phyloP scores from a whole-genome alignment of 495 filamentous ascomycete genomes.

The Podospora australis region DNA sequence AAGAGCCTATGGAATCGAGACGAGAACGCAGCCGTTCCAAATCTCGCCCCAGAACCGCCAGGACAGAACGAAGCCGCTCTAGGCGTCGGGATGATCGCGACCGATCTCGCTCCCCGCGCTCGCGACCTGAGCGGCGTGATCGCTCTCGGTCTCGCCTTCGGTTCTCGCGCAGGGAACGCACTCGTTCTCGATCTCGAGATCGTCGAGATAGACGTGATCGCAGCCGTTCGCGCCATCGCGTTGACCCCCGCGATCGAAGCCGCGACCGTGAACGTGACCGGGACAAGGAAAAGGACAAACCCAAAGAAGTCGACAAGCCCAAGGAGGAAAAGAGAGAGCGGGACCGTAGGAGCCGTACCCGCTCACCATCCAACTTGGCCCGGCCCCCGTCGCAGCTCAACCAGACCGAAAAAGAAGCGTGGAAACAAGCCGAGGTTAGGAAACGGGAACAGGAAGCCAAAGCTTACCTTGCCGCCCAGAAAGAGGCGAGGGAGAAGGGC shows the following conservation, averaged over 20 bases:
- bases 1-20: slow-evolving; percentile 24
- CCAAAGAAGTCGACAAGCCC: slow-evolving; percentile 11
- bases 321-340: slow-evolving; percentile 14
- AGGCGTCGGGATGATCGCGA: slow-evolving; percentile 21
- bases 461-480: slow-evolving; percentile 47
- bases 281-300: slow-evolving; percentile 7
- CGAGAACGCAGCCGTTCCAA: slow-evolving; percentile 28
- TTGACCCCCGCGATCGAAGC: slow-evolving; percentile 13
- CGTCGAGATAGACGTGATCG: slow-evolving; percentile 23
- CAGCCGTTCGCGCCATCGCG: slow-evolving; percentile 29
- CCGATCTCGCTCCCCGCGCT: slow-evolving; percentile 24
- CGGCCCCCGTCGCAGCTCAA: slow-evolving; percentile 26
- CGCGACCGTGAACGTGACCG: slow-evolving; percentile 17
- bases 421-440: slow-evolving; percentile 49
- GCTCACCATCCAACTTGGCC: slow-evolving; percentile 23
- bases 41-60: slow-evolving; percentile 26
- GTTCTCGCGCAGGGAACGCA: slow-evolving; percentile 18
- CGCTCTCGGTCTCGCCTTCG: slow-evolving; percentile 23
- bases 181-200: slow-evolving; percentile 16
- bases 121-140: slow-evolving; percentile 22
- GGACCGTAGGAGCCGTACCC: slow-evolving; percentile 33
- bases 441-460: slow-evolving; percentile 54
- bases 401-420: slow-evolving; percentile 33
- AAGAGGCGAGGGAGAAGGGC: slow-evolving; percentile 46
- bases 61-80: slow-evolving; percentile 29